Base-by-base conservation (phyloP, 2,329 filamentous ascomycete species). In the Alternaria sp. region DNA sequence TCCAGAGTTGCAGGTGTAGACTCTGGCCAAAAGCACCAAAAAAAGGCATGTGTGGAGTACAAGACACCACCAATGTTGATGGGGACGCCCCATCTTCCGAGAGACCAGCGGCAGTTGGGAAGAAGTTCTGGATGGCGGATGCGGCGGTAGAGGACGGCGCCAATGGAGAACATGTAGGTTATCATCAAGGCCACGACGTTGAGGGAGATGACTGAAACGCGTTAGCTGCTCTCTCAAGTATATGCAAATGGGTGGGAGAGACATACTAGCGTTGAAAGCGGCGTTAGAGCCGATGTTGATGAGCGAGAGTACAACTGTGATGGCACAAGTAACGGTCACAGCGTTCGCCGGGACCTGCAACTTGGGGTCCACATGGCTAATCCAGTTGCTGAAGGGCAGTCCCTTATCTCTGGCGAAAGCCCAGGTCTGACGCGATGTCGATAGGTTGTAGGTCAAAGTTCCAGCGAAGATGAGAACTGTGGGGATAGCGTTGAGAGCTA, bases 21-120 rank as follows among this genome's bases (percentile, higher is more conserved):
- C 29, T 72, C 65, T 3, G 78, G 79, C 76, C 76, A 80, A 63
- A 79, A 79, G 31, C 72, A 73, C 76, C 77, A 80, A 60, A 80
- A 79, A 58, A 80, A 78, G 5, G 74, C 72, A 54, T 76, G 76
- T 3, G 62, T 55, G 3, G 70, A 61, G 52, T 78, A 81, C 9
- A 76, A 48, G 7, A 80, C 54, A 5, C 75, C 77, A 0, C 62
- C 58, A n/a, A 71, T 42, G 60, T 81, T 80, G 62, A 80, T 63
- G 2, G 72, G 66, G 1, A 79, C 60, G 8, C 78, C 78, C 66
- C 66, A 79, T 34, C 59, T 65, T 21, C 79, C 79, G 6, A 80
- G 72, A 14, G 71, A 76, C 76, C 76, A 80, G 28, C 72, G 68
- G 48, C 75, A 75, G 44, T 62, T 55, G 11, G 78, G 77, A 5